Conservation (phyloP, 176 grass and related monocot species). For the Ampelocalamus luodianensis region DNA sequence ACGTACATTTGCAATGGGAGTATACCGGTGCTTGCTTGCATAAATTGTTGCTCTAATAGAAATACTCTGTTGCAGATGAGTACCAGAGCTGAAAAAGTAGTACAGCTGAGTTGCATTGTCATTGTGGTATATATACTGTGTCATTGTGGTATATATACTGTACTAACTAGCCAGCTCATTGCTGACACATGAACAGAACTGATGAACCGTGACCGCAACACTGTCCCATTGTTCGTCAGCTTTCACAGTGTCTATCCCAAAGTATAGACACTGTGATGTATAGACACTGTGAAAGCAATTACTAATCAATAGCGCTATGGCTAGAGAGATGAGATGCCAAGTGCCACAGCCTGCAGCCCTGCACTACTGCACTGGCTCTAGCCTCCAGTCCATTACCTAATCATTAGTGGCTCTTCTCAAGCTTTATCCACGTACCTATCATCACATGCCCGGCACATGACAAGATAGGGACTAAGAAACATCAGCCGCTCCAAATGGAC, state of each 20-base stretch:
- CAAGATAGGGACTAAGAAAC: constrained; percentile 31
- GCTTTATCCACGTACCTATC: constrained; percentile 19
- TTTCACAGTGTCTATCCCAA: too few species aligned
- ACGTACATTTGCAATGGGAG: not conserved
- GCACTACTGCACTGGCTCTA: not conserved
- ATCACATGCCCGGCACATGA: constrained; percentile 52
- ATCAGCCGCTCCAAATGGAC: constrained; percentile 41
- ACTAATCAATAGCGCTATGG: not conserved
- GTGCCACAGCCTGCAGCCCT: not conserved
- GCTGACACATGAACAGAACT: not conserved
- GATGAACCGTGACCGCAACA: not conserved
- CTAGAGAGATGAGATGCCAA: not conserved
- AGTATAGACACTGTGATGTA: not conserved
- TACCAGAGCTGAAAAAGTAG: not conserved
- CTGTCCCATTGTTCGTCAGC: not conserved
- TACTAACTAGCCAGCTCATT: too few species aligned
- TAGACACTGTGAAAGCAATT: not conserved
- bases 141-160: too few species aligned
- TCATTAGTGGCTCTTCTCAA: not conserved
- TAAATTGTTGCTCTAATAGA: constrained; percentile 5
- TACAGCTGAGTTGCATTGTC: not conserved
- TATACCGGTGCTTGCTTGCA: not conserved
- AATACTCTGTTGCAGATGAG: not conserved
- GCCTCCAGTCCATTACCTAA: constrained; percentile 14
- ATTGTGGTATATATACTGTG: too few species aligned